A percentile compares a stretch with the other conserved stretches of the same genome.
Conservation (phyloP, 2,329 filamentous ascomycete species). For the Fusarium tricinctum region DNA sequence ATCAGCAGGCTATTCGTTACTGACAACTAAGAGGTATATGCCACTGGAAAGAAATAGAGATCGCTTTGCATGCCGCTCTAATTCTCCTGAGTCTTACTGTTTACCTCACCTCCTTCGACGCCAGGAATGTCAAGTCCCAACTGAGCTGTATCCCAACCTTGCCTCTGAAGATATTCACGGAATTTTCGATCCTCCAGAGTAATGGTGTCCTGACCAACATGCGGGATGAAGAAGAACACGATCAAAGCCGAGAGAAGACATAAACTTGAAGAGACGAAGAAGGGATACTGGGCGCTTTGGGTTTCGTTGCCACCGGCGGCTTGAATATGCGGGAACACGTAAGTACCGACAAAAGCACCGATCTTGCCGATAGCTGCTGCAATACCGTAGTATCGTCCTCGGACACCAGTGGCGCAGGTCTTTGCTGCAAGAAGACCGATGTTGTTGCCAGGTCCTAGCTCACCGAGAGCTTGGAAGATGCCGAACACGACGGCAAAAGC, state of each 20-base stretch:
- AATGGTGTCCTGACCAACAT: conserved; percentile 89
- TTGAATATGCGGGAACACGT: conserved; percentile 82
- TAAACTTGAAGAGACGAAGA: conserved; percentile 84
- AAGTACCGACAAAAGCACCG: conserved; percentile 87
- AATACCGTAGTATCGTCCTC: conserved; percentile 79
- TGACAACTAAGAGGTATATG: too few species aligned
- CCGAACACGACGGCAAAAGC: conserved; percentile 57
- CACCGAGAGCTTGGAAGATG: conserved; percentile 57
- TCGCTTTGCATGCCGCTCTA: neutral
- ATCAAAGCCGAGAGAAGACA: conserved; percentile 79
- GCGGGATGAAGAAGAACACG: conserved; percentile 75
- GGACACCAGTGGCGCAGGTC: conserved; percentile 88
- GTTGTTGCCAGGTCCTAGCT: conserved; percentile 88
- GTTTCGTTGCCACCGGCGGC: conserved; percentile 68
- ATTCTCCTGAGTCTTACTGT: conserved; percentile 31
- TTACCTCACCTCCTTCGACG: conserved; percentile 34
- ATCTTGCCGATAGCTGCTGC: conserved; percentile 82
- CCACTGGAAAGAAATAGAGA: too few species aligned
- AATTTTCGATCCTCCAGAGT: conserved; percentile 82
- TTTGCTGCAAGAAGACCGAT: conserved; percentile 90
- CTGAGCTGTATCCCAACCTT: conserved; percentile 81
- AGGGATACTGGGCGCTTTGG: conserved; percentile 83
- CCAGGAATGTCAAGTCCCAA: conserved; percentile 59
- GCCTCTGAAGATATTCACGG: conserved; percentile 76
- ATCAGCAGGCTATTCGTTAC: too few species aligned